These are phyloP conservation scores for Flueggea neowawraea DNA, from an alignment of 441 rosid species.

Conservation along the genomic window DNA sequence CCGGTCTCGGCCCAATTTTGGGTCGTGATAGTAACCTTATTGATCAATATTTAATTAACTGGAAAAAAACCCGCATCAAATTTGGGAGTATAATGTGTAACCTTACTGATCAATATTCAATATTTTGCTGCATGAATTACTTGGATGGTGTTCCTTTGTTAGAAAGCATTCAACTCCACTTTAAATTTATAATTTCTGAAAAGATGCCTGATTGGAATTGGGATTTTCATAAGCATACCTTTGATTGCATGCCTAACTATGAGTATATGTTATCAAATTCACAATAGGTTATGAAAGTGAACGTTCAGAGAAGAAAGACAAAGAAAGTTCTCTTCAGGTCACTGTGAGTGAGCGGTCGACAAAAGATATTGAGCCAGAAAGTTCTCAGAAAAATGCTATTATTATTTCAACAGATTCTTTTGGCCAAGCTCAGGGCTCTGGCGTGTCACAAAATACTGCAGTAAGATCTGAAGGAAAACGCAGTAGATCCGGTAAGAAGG, in stretches of 20 bases:
- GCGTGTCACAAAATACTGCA: conserved; percentile 41
- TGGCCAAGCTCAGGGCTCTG: conserved; percentile 48
- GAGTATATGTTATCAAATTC: neutral
- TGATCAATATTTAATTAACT: no score
- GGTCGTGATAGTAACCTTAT: no score
- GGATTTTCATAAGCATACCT: no score
- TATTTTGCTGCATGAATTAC: no score
- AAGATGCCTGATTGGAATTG: no score
- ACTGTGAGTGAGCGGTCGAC: conserved; percentile 46
- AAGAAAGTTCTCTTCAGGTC: conserved; percentile 40
- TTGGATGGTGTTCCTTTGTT: no score
- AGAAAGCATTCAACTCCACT: no score
- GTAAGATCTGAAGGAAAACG: conserved; percentile 60
- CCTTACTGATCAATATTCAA: no score
- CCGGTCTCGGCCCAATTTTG: no score
- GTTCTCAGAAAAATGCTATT: conserved; percentile 38
- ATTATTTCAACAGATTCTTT: conserved; percentile 46
- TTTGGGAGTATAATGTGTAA: no score
- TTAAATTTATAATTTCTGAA: no score
- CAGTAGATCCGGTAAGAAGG: conserved; percentile 88
- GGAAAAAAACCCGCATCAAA: no score
- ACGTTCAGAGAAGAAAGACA: conserved; percentile 33
- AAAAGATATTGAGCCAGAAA: conserved; percentile 47
- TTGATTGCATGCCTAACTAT: neutral
- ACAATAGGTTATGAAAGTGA: conserved; percentile 39